These are phyloP conservation scores for Quercus wislizeni DNA, from an alignment of 306 rosid species.

Conservation along the genomic window DNA sequence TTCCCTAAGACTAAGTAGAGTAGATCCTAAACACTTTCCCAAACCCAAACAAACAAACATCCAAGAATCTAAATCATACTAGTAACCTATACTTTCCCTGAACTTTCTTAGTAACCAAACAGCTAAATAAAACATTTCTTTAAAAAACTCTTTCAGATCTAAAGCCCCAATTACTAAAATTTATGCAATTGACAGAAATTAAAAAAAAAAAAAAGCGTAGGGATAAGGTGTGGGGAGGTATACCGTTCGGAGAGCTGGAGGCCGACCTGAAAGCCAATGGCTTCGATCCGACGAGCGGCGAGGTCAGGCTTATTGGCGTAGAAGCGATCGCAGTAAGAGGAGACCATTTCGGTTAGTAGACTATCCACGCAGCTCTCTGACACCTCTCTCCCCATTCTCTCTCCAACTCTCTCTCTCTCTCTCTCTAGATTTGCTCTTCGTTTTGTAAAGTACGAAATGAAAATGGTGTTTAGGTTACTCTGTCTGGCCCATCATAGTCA, in stretches of 20 bases:
- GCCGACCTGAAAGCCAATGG: conserved; percentile 97
- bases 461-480: not conserved
- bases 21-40: not conserved
- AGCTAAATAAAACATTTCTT: not conserved
- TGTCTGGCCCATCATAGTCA: not conserved
- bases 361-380: conserved; percentile 93
- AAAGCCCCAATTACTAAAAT: not conserved
- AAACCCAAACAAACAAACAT: not conserved
- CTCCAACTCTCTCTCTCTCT: conserved; percentile 2
- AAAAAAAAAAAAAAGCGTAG: not conserved
- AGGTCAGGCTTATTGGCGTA: conserved; percentile 90
- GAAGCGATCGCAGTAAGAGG: conserved; percentile 78
- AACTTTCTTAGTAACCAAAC: conserved; percentile 6
- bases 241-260: conserved; percentile 99
- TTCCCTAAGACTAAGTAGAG: not conserved
- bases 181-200: too few species aligned
- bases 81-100: not conserved
- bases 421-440: not conserved
- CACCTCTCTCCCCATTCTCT: conserved; percentile 77
- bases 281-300: conserved; percentile 94
- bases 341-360: conserved; percentile 83
- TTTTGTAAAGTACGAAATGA: not conserved
- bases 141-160: conserved; percentile 19
- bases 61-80: not conserved
- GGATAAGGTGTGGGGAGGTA: conserved; percentile 4